Conservation (phyloP, 768 basidiomycete species). For the Lactarius hatsudake region DNA sequence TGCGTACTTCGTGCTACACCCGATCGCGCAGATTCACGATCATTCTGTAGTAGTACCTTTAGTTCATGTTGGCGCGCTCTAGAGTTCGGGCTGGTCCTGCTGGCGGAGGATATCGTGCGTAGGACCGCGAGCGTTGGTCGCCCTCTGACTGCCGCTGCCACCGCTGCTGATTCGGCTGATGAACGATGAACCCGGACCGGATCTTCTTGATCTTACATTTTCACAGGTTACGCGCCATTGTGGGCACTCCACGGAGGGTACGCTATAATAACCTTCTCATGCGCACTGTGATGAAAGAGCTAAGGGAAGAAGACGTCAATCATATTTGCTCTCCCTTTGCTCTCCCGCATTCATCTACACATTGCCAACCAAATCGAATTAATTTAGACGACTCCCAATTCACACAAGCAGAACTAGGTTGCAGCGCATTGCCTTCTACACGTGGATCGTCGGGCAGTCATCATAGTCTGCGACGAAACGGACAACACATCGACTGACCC, state of each 20-base stretch:
- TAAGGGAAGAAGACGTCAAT: no score
- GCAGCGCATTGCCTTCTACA: not conserved
- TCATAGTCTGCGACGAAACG: not conserved
- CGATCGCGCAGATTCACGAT: not conserved
- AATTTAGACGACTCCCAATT: no score
- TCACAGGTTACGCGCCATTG: not conserved
- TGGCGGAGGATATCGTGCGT: constrained; percentile 19
- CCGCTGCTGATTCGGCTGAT: constrained; percentile 19
- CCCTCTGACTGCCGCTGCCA: constrained; percentile 17
- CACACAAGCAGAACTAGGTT: not conserved
- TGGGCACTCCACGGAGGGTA: not conserved
- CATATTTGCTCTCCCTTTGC: no score
- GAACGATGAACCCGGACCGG: constrained; percentile 6
- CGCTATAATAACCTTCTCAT: not conserved
- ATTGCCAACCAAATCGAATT: no score
- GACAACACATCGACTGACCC: not conserved
- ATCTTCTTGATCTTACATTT: not conserved
- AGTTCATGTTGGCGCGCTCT: constrained; percentile 30
- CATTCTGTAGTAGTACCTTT: constrained; percentile 19
- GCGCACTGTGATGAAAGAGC: no score
- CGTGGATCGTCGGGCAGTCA: not conserved
- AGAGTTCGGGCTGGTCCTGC: constrained; percentile 24
- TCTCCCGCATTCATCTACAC: no score
- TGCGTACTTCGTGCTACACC: not conserved
- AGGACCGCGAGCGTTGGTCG: constrained; percentile 14